A percentile compares a stretch with the other conserved stretches of the same genome.
phyloP scores from a whole-genome alignment of 805 yeast genomes.

The Saccharomycopsis malanga region DNA sequence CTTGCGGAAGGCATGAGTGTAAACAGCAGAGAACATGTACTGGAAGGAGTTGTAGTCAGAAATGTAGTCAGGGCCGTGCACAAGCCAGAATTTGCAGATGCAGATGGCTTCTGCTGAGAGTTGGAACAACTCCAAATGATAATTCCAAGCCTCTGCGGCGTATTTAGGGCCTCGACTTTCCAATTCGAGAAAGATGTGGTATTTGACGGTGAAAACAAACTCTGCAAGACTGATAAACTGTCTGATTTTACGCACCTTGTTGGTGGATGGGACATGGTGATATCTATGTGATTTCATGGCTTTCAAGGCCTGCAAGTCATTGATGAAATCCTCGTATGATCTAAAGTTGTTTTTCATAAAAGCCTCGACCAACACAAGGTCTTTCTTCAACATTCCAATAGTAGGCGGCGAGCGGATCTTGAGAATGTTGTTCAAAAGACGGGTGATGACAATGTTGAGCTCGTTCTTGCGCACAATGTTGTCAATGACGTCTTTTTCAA shows the following conservation, averaged over 20 bases:
- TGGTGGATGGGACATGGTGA: conserved; percentile 7
- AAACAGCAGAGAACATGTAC: conserved; percentile 9
- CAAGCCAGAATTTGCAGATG: conserved; percentile 12
- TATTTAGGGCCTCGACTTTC: conserved; percentile 9
- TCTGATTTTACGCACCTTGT: neutral
- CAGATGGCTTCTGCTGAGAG: conserved; percentile 2
- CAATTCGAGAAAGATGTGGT: conserved; percentile 12
- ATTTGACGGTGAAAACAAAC: conserved; percentile 14
- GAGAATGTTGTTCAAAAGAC: conserved; percentile 25
- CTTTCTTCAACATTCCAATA: conserved; percentile 24
- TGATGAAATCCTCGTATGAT: conserved; percentile 1
- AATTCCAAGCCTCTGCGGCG: neutral
- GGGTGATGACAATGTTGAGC: conserved; percentile 7
- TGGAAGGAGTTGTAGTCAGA: conserved; percentile 7
- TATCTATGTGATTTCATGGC: conserved; percentile 1
- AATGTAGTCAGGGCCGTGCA: conserved; percentile 11
- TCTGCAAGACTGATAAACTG: conserved; percentile 1
- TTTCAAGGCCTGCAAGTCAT: conserved; percentile 6
- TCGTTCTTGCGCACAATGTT: conserved; percentile 8
- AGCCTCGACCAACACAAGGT: conserved; percentile 18
- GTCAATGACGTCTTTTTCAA: conserved; percentile 16
- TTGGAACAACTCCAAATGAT: neutral
- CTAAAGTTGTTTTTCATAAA: neutral
- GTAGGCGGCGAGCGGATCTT: conserved; percentile 23
- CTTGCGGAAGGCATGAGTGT: conserved; percentile 1